Evolutionary conservation across 345 rosid genomes (phyloP), one percentile per base, ranked within the genome.

Genomic region (Populus davidiana): DNA sequence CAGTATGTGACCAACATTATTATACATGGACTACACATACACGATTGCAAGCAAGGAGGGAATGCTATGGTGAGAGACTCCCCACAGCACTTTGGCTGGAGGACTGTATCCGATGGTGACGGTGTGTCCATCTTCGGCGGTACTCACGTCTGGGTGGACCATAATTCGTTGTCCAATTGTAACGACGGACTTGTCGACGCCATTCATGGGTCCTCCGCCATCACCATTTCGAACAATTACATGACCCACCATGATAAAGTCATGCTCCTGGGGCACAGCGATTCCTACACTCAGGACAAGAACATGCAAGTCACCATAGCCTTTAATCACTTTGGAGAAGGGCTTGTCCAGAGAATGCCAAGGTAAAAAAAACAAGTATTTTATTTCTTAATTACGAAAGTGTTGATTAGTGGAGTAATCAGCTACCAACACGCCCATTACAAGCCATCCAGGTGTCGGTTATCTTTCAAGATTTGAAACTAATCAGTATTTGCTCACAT

Each of bases 171-270:
- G 50, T 76, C 83, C 6, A 81, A 81, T 6, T 81, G 82, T 14
- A 47, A 62, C 0, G 82, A 79, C 47, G 82, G 82, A 5, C 65
- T 79, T 25, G 41, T 79, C 14, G 82, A 79, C 69, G 82, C 80
- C 23, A 81, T 81, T 31, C 70, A 81, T 18, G 83, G 83, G 74
- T 81, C 83, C 73, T 72, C 83, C 0, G 83, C 74, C 2, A 76
- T 81, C 49, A 81, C 83, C 29, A 76, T 81, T 67, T 81, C 83
- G 1, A 81, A 81, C 83, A 81, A 81, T 77, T 76, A 66, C 66
- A 72, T 81, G 83, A 81, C 80, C 73, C 83, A 81, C 44, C 83
- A 81, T 44, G 83, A 76, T 72, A 81, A 81, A 74, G 83, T 81
- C 65, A 81, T 81, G 83, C 67, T 81, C 12, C 27, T 81, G 43